Conservation (phyloP, 176 grass and related monocot species). For the Calamus simplicifolius region DNA sequence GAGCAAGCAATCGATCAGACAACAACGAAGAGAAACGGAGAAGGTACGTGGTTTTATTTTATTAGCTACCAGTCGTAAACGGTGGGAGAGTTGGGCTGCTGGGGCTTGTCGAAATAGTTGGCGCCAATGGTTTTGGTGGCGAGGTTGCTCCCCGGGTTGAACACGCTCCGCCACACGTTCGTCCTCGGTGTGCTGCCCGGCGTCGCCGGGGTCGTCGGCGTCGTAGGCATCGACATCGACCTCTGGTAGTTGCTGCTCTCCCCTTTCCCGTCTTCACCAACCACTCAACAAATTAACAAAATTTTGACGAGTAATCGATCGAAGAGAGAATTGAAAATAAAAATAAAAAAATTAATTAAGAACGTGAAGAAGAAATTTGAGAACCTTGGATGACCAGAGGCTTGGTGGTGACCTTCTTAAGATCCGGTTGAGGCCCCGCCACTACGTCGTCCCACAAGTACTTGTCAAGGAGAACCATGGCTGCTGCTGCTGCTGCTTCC, state of each 20-base stretch:
- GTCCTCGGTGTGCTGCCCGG: conserved; percentile 26
- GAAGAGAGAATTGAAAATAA: not conserved
- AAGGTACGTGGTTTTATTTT: not conserved
- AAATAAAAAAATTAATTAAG: not conserved
- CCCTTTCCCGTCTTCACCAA: conserved; percentile 13
- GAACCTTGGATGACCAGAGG: conserved; percentile 8
- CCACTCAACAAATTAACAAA: not conserved
- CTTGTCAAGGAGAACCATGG: conserved; percentile 49
- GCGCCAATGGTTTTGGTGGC: conserved; percentile 62
- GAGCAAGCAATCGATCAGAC: not conserved
- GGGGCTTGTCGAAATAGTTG: conserved; percentile 76
- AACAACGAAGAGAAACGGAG: not conserved
- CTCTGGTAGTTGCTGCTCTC: conserved; percentile 36
- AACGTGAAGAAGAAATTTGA: too few relatives aligned
- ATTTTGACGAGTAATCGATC: not conserved
- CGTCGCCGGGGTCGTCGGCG: conserved; percentile 60
- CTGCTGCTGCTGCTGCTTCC: too few relatives aligned
- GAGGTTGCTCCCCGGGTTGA: conserved; percentile 93
- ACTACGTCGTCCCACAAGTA: conserved; percentile 85
- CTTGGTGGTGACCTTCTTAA: conserved; percentile 41
- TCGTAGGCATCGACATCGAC: conserved; percentile 31
- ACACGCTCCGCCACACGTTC: conserved; percentile 96
- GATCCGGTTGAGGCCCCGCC: conserved; percentile 73
- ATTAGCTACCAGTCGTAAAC: conserved; percentile 88
- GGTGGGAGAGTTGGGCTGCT: conserved; percentile 82